phyloP scores from a whole-genome alignment of 495 filamentous ascomycete genomes.

The Daldinia vernicosa region DNA sequence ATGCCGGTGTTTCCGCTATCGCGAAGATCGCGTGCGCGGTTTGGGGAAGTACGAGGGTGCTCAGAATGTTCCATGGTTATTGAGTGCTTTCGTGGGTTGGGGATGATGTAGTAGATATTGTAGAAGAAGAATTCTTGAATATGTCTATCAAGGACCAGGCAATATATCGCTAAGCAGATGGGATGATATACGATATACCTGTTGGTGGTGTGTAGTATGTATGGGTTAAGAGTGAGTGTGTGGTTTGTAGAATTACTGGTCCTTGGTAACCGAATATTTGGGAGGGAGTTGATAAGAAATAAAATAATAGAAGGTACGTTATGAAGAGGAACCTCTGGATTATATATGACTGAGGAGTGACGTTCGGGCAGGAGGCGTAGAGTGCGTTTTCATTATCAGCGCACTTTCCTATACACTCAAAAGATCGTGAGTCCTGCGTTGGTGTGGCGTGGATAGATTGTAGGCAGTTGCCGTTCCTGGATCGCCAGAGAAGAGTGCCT shows the following conservation, averaged over 20 bases:
- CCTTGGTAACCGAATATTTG: not conserved
- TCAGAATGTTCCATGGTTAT: not conserved
- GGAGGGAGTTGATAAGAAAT: not conserved
- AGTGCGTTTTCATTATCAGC: not conserved
- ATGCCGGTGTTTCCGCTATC: not conserved
- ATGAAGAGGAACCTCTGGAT: not conserved
- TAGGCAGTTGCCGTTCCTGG: not conserved
- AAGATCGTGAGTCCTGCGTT: not conserved
- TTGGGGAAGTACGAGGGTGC: not conserved
- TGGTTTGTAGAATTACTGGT: not conserved
- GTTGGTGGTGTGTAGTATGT: not conserved
- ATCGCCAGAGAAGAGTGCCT: not conserved
- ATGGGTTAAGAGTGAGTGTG: not conserved
- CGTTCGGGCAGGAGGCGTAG: not conserved
- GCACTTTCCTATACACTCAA: not conserved
- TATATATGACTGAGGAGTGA: not conserved
- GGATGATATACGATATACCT: not conserved
- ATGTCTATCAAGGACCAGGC: not conserved
- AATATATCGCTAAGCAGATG: not conserved
- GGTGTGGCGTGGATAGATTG: not conserved
- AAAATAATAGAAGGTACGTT: not conserved
- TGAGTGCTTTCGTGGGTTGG: not conserved
- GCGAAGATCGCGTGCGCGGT: not conserved
- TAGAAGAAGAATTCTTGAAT: not conserved
- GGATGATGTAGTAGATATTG: not conserved